A percentile compares a stretch with the other conserved stretches of the same genome.
Conservation (phyloP, 257 asterid genomes). For the Solanum pinnatisectum region DNA sequence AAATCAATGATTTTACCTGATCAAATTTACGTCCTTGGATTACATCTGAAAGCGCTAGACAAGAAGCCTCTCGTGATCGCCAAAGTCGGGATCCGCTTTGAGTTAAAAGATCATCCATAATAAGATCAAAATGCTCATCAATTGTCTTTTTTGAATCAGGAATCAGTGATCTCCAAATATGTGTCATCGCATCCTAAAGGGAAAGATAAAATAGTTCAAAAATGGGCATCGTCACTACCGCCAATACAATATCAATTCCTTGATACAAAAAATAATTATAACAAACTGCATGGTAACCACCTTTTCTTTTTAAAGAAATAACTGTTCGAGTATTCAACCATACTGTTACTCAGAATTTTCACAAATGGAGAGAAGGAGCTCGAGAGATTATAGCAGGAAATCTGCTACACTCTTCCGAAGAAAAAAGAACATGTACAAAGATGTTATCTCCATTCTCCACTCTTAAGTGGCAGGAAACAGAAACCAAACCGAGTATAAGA, state of each 20-base stretch:
- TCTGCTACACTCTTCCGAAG: neutral
- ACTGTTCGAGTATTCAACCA: neutral
- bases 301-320: neutral
- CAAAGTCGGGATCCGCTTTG: constrained; percentile 98
- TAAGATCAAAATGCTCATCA: constrained; percentile 77
- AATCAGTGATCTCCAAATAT: constrained; percentile 87
- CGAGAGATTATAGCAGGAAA: neutral
- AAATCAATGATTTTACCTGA: constrained; percentile 40
- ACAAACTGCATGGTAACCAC: neutral
- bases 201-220: constrained; percentile 1
- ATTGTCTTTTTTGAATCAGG: constrained; percentile 79
- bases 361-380: neutral
- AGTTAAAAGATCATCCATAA: constrained; percentile 75
- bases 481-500: neutral
- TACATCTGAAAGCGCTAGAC: constrained; percentile 94
- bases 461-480: neutral
- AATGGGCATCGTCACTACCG: neutral
- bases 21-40: constrained; percentile 92
- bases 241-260: neutral
- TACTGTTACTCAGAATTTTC: neutral
- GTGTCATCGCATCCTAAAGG: constrained; percentile 92
- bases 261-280: neutral
- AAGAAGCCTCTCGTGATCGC: constrained; percentile 98
- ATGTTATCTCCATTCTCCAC: neutral
- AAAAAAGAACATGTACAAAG: neutral